phyloP scores from a whole-genome alignment of 2,329 filamentous ascomycete species.

The Fusarium foetens region DNA sequence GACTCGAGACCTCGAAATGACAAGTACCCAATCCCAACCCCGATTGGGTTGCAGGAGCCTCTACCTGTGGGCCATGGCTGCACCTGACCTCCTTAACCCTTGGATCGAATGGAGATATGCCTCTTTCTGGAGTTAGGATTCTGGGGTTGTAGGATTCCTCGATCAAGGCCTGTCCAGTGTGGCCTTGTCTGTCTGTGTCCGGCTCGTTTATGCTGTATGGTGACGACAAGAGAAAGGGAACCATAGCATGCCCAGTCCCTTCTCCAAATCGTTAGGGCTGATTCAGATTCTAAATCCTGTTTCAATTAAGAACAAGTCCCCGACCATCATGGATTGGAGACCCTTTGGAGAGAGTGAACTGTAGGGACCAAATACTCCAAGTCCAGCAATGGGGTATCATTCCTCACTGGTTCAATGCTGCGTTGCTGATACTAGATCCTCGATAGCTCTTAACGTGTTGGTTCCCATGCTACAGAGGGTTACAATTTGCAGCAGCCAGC shows the following conservation, averaged over 20 bases:
- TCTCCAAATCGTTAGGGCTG: conserved; percentile 41
- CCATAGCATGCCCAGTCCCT: background rate
- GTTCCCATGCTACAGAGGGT: conserved; percentile 21
- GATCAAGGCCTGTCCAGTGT: conserved; percentile 18
- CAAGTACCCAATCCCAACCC: conserved; percentile 27
- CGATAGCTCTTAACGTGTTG: conserved; percentile 13
- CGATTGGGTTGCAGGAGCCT: conserved; percentile 41
- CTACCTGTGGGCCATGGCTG: conserved; percentile 40
- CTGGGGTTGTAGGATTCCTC: conserved; percentile 28
- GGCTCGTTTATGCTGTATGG: conserved; percentile 16
- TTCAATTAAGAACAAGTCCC: conserved; percentile 21
- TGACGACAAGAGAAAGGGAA: conserved; percentile 28
- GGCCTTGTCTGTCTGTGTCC: background rate
- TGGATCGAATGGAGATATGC: conserved; percentile 40
- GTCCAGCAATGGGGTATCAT: conserved; percentile 4
- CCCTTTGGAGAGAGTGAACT: conserved; percentile 4
- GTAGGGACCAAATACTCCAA: background rate
- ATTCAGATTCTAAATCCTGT: conserved; percentile 16
- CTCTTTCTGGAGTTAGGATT: conserved; percentile 37
- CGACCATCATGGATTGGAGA: conserved; percentile 23
- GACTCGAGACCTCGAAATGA: conserved; percentile 24
- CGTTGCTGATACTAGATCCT: background rate
- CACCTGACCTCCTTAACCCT: conserved; percentile 42
- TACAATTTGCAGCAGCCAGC: conserved; percentile 24
- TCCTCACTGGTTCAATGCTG: background rate